Evolutionary conservation across 208 protist genomes (phyloP), one percentile per base, ranked within the genome.

Genomic region (Trypanosoma grayi): DNA sequence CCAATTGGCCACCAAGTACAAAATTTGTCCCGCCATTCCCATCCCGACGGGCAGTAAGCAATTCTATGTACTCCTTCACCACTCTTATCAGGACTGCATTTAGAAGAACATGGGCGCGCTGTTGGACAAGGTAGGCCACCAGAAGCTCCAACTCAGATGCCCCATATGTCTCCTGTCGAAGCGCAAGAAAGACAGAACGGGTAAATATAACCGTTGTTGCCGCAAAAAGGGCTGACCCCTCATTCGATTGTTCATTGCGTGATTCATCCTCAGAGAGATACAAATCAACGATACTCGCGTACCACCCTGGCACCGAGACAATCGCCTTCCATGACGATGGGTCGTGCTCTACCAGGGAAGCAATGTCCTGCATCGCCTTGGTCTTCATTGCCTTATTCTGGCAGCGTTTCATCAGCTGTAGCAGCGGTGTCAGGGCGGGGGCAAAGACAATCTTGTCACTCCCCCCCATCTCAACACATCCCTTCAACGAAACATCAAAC

Each of bases 131-230:
- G 55, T 85, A 90, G 9, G 71, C 66, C 20, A 90, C 78, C 1
- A 85, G 60, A 18, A 82, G 36, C 37, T 83, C 69, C 43, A 92
- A 64, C 73, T 94, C 84, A 0, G 70, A 60, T 6, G 70, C 83
- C n/a, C 76, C 88, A 67, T 85, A 92, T 4, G 70, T 62, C 45
- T 91, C 85, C 33, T 85, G 69, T 28, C 81, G 36, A 43, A 94
- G 54, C 5, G 66, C 78, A 31, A 83, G 76, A 54, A 76, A 89
- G n/a, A 94, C 50, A 25, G 72, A 70, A 28, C 69, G 45, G 3
- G 79, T 68, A 9, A 94, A 71, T 28, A 94, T 66, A 48, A 69
- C 61, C 11, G 70, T 77, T 18, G 66, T 70, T 18, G 61, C 67
- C 7, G 75, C 57, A 46, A 71, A 52, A 40, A 73, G 53, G 9